These are phyloP conservation scores for Lecanicillium sp. DNA, from an alignment of 2,329 filamentous ascomycete species.

Conservation along the genomic window DNA sequence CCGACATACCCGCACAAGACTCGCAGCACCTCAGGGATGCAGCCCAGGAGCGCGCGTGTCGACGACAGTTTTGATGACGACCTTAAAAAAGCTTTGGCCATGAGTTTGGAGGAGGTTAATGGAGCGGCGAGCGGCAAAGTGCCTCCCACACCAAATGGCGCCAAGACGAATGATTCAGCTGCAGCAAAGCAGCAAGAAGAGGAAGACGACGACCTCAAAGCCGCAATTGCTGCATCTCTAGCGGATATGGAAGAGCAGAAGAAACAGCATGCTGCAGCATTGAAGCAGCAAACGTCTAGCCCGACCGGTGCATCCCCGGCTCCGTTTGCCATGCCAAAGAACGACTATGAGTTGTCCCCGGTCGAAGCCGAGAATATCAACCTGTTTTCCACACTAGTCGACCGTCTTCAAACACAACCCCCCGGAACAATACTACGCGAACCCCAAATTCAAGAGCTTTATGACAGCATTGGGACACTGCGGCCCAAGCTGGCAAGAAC, in stretches of 20 bases:
- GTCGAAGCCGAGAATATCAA: constrained; percentile 98
- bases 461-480: constrained; percentile 91
- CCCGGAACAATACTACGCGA: constrained; percentile 94
- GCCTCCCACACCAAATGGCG: constrained; percentile 40
- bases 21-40: constrained; percentile 63
- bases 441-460: constrained; percentile 95
- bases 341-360: constrained; percentile 87
- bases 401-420: constrained; percentile 88
- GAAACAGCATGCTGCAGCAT: constrained; percentile 72
- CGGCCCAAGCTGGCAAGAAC: constrained; percentile 90
- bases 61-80: constrained; percentile 94
- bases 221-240: constrained; percentile 88
- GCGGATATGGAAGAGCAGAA: constrained; percentile 99
- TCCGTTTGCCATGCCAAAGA: constrained; percentile 61
- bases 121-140: constrained; percentile 67
- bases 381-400: constrained; percentile 86
- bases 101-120: constrained; percentile 93
- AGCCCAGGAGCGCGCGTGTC: constrained; percentile 79
- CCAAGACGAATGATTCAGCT: constrained; percentile 28
- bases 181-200: constrained; percentile 56
- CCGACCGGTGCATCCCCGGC: constrained; percentile 28
- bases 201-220: constrained; percentile 87
- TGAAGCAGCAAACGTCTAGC: constrained; percentile 68
- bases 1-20: constrained; percentile 53
- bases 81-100: constrained; percentile 83